Evolutionary conservation across 345 rosid genomes (phyloP), one percentile per base, ranked within the genome.

Genomic region (Lepidium sativum): DNA sequence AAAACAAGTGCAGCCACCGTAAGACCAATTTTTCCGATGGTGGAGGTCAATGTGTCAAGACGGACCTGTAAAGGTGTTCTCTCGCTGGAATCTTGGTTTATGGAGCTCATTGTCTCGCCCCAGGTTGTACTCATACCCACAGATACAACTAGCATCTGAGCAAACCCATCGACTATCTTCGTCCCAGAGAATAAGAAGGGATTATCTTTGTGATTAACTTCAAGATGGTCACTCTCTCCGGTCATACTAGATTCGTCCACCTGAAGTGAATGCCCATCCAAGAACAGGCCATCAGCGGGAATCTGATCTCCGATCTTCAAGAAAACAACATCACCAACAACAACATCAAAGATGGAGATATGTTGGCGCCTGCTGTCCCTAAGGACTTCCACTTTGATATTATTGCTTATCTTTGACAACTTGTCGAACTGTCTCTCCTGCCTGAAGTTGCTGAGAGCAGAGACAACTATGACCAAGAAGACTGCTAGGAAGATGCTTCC

Each of bases 71-170:
- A 70, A 38, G 91, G 95, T 25, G 95, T 85, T 67, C 79, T 63
- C 69, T 85, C 86, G 35, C 67, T 71, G 6, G 71, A 66, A 64
- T 85, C 81, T 2, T 58, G 47, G 71, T 75, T 69, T 57, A 83
- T 83, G 32, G 79, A 73, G 77, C 86, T 78, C 85, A 85, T 80
- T 69, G 84, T 78, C 64, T 85, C 76, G 12, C 84, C 95, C 88
- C 84, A 85, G 12, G 78, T 65, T 5, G 91, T 87, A 68, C 79
- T 79, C 83, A 78, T 83, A 48, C 91, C 95, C 14, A 85, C 88
- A 0, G 84, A 74, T 33, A 83, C 76, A 54, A 85, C 81, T 1
- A 83, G 66, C 95, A 85, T 85, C 43, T 67, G 68, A 32, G 79
- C 87, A 52, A 74, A 71, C 20, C 86, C 86, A 29, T 78, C 78